A percentile compares a stretch with the other conserved stretches of the same genome.
Conservation (phyloP, 805 yeast genomes). For the Yarrowia deformans region DNA sequence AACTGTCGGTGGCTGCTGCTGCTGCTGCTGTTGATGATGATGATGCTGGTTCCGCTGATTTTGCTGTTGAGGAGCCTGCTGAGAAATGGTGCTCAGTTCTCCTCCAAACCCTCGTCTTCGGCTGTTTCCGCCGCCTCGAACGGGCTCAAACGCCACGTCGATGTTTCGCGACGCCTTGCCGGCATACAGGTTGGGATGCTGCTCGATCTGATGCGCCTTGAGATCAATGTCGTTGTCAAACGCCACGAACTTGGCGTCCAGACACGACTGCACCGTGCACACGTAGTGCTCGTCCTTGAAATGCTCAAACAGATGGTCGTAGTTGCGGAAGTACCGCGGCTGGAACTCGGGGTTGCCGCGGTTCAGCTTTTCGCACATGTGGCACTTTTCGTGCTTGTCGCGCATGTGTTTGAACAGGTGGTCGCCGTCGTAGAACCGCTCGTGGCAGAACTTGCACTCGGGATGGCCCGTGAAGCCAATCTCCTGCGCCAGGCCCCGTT, state of each 20-base stretch:
- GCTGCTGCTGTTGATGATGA: constrained; percentile 21
- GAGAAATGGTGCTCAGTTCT: constrained; percentile 67
- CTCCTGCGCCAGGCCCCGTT: constrained; percentile 66
- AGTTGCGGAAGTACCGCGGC: constrained; percentile 81
- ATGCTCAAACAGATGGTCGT: constrained; percentile 76
- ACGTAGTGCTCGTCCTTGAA: constrained; percentile 75
- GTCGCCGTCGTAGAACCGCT: constrained; percentile 85
- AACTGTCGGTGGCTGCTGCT: constrained; percentile 24
- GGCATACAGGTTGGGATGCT: constrained; percentile 71
- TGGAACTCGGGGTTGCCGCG: constrained; percentile 53
- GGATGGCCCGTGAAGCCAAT: constrained; percentile 89
- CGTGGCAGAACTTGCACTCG: constrained; percentile 78
- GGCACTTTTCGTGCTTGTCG: constrained; percentile 86
- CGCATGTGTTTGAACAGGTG: constrained; percentile 84
- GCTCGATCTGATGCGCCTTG: constrained; percentile 84
- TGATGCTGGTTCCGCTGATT: neutral
- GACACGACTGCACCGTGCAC: constrained; percentile 77
- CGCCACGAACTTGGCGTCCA: constrained; percentile 91
- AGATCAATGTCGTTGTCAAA: constrained; percentile 86
- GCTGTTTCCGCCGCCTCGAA: constrained; percentile 40
- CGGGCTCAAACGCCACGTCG: constrained; percentile 19
- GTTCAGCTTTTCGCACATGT: constrained; percentile 74
- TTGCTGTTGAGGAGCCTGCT: constrained; percentile 35
- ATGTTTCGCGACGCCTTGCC: constrained; percentile 41
- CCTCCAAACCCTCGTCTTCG: constrained; percentile 57